Base-by-base conservation (phyloP, 768 basidiomycete species). In the Scleroderma bovista region DNA sequence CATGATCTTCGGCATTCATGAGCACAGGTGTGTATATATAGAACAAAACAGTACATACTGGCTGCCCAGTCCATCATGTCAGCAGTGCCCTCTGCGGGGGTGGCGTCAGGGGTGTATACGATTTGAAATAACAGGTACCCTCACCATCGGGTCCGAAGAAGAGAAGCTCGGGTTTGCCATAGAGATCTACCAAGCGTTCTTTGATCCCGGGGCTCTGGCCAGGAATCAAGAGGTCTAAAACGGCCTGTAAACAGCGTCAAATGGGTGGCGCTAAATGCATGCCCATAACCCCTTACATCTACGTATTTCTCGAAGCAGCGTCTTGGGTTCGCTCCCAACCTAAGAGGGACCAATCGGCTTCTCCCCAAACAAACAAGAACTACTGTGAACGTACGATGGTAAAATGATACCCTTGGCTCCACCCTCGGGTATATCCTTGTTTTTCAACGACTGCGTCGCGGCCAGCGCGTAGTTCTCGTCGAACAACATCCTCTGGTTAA, bases 41-140 rank as follows among this genome's bases (percentile, higher is more conserved):
- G 12, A 20, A 33, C 4, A 13, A 33, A 33, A 44, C 10, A 20
- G 23, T n/a, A 67, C 86, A 59, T 71, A 88, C 88, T 59, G 26
- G 94, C 94, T 37, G 95, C 95, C 96, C 96, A 98, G 73, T 97
- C 96, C 96, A 99, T 98, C 85, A 96, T 88, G 55, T 94, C 93
- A 38, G 96, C 95, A 26, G 96, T 97, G 46, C 94, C 93, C 81
- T 93, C 86, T 85, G 59, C 26, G 42, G 16, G 53, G 22, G n/a
- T 39, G 22, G 44, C 31, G 40, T 67, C 17, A 62, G 13, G 36
- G 19, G 2, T 23, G 36, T 10, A 47, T 44, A 11, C 6, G 22
- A 24, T 24, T 22, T 32, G 24, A 38, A n/a, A 20, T 16, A 11
- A 29, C 49, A 37, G 45, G 20, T 24, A 19, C n/a, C 64, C 75